These are phyloP conservation scores for Whalleya microplaca DNA, from an alignment of 2,329 filamentous ascomycete genomes.

Conservation along the genomic window DNA sequence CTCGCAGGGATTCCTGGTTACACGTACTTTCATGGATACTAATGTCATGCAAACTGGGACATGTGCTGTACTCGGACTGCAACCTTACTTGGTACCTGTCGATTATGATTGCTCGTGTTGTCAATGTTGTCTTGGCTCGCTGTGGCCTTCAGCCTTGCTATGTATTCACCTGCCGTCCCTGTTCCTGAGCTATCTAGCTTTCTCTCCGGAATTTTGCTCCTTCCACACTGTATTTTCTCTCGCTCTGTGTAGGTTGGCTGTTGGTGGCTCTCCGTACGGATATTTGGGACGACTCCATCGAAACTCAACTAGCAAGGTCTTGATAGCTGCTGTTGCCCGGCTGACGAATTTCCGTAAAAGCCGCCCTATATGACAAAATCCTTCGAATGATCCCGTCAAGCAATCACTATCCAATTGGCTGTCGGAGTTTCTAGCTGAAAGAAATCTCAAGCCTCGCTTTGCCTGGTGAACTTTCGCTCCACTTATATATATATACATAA, in stretches of 20 bases:
- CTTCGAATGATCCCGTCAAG: constrained; percentile 11
- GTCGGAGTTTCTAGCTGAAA: constrained; percentile 18
- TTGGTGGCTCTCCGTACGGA: constrained; percentile 13
- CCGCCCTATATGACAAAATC: constrained; percentile 9
- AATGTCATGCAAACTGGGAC: constrained; percentile 25
- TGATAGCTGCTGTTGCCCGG: constrained; percentile 5
- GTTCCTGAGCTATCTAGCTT: constrained; percentile 13
- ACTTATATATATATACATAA: constrained; percentile 19
- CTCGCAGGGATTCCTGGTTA: constrained; percentile 30
- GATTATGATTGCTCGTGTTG: constrained; percentile 24
- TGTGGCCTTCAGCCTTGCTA: constrained; percentile 21
- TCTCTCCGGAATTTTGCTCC: constrained; percentile 15
- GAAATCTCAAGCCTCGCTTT: constrained; percentile 11
- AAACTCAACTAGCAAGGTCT: constrained; percentile 8
- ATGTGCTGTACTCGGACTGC: constrained; percentile 26
- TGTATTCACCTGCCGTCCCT: constrained; percentile 23
- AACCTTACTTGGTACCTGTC: constrained; percentile 23
- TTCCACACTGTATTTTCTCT: constrained; percentile 8
- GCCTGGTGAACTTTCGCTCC: constrained; percentile 5
- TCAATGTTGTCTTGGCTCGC: constrained; percentile 16
- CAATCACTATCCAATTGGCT: constrained; percentile 9
- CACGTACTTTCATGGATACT: constrained; percentile 27
- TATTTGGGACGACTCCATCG: constrained; percentile 4
- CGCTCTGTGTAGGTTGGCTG: constrained; percentile 7
- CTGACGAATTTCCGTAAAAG: constrained; percentile 14